Base-by-base conservation (phyloP, 2,329 filamentous ascomycete genomes). In the Escovopsis weberi region DNA sequence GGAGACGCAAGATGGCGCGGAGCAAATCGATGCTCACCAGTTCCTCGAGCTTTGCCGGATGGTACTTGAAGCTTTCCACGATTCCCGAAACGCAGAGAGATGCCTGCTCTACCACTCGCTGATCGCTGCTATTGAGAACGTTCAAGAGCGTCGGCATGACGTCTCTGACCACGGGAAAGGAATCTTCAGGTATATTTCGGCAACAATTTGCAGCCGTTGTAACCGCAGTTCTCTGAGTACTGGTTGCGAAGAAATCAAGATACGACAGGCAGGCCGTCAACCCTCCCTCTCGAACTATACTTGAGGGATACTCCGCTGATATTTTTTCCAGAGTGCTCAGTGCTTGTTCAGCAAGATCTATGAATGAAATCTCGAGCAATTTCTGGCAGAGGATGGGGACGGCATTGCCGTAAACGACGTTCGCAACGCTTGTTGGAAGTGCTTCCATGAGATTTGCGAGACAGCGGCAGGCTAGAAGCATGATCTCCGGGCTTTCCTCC, bases 131-230 rank as follows among this genome's bases (percentile, higher is more conserved):
- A 43, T 76, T 78, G 34, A 98, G 70, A 12, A 96, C 91, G 55
- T 87, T 86, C 45, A 94, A 77, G 30, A 98, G 72, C 26, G 86
- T 95, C 6, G 88, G 88, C 91, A 98, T 98, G 36, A 95, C 91
- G 61, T 95, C 88, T 55, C 81, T 78, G 39, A 98, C 84, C 9
- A 93, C 88, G 1, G 79, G 70, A 56, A 98, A 98, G 0, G 86
- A 93, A 55, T 96, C 91, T 53, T 89, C 82, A 1, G 88, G 85
- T 15, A 98, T 91, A 57, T 95, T 95, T 48, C 91, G 84, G 60
- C 93, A 98, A 66, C 91, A 98, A 57, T 98, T 98, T 43, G 91
- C 93, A 9, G 93, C 91, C 11, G 89, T 98, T 3, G 88, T 96
- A 7, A 98, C 91, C 6, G 91, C 91, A 12, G 89, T 95, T 50